A percentile compares a stretch with the other conserved stretches of the same genome.
These are phyloP conservation scores for Trichoderma semiorbis DNA, from an alignment of 2,329 filamentous ascomycete genomes.

Conservation along the genomic window DNA sequence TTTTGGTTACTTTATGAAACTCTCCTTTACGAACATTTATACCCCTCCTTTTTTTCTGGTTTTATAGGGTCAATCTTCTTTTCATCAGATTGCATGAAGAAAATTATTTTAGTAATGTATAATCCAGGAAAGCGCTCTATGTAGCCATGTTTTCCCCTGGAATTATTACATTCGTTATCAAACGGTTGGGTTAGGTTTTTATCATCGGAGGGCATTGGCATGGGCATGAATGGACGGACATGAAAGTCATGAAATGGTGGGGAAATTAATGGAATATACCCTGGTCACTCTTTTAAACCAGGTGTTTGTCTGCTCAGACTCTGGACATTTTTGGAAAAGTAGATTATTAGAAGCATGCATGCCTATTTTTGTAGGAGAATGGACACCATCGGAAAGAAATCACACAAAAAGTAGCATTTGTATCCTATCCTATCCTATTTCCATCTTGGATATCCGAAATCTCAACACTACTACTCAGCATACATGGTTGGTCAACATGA, in stretches of 20 bases:
- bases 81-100: neutral
- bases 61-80: neutral
- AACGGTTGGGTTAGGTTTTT: neutral
- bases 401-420: neutral
- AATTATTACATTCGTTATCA: neutral
- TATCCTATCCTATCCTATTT: neutral
- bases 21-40: conserved; percentile 15
- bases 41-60: neutral
- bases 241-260: neutral
- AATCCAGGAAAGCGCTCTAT: neutral
- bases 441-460: neutral
- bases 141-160: neutral
- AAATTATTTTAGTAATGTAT: conserved; percentile 4
- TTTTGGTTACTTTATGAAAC: conserved; percentile 7
- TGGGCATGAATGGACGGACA: neutral
- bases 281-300: neutral
- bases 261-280: conserved; percentile 1
- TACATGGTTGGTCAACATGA: neutral
- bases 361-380: no score
- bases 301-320: neutral
- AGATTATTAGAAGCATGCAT: neutral
- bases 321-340: neutral
- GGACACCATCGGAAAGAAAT: neutral
- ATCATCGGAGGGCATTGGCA: neutral
- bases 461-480: neutral